Conservation (phyloP, 2,329 filamentous ascomycete genomes). For the Neophaeococcomyces mojaviensis region DNA sequence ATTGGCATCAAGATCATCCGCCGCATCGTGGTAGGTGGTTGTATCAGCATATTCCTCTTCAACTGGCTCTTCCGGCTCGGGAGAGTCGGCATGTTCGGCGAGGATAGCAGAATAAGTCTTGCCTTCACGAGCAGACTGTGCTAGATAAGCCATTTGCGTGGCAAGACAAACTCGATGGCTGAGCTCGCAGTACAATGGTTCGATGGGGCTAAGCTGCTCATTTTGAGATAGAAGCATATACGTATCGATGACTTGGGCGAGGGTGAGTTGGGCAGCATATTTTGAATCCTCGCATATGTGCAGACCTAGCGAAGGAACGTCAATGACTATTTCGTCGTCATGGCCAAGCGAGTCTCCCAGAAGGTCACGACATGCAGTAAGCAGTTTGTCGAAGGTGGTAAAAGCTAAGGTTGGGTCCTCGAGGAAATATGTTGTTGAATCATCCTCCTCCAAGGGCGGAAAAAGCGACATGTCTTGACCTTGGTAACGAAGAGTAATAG, state of each 20-base stretch:
- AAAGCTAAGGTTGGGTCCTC: constrained; percentile 49
- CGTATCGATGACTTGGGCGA: constrained; percentile 52
- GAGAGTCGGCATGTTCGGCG: constrained; percentile 16
- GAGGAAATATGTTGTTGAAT: constrained; percentile 50
- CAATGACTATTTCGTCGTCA: constrained; percentile 51
- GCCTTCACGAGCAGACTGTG: constrained; percentile 47
- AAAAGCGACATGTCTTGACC: constrained; percentile 52
- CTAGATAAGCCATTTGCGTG: constrained; percentile 46
- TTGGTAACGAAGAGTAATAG: constrained; percentile 49
- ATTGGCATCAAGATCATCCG: constrained; percentile 1
- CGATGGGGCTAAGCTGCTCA: constrained; percentile 46
- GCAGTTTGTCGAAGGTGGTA: constrained; percentile 47
- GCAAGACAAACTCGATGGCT: constrained; percentile 47
- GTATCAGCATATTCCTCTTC: constrained; percentile 2
- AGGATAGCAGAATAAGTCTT: constrained; percentile 48
- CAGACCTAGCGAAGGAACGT: constrained; percentile 49
- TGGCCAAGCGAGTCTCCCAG: constrained; percentile 49
- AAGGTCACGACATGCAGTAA: constrained; percentile 48
- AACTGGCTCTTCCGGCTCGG: constrained; percentile 7
- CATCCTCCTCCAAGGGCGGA: constrained; percentile 46
- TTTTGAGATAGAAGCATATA: constrained; percentile 54
- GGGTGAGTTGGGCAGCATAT: constrained; percentile 41
- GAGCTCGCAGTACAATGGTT: constrained; percentile 53
- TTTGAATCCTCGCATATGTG: constrained; percentile 50
- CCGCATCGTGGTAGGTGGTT: neutral